Conservation (phyloP, 257 asterid genomes). For the Solanum ahanhuiri region DNA sequence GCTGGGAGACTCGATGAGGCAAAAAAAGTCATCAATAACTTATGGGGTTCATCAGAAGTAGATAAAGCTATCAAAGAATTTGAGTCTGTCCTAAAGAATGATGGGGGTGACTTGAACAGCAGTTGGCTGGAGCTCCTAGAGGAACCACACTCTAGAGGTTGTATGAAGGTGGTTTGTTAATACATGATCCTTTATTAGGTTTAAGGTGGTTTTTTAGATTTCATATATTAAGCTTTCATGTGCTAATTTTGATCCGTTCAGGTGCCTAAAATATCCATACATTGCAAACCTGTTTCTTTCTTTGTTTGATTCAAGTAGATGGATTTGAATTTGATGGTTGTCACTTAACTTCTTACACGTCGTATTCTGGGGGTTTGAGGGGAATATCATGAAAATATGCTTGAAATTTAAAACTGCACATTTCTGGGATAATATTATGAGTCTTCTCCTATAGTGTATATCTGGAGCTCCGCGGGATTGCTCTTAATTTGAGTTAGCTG, state of each 20-base stretch:
- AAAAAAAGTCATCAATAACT: conserved; percentile 38
- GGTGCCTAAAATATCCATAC: neutral
- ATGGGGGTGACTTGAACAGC: conserved; percentile 65
- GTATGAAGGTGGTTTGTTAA: conserved; percentile 38
- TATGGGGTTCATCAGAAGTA: conserved; percentile 69
- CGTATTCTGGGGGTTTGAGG: neutral
- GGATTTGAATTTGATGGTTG: neutral
- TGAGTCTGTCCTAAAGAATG: conserved; percentile 50
- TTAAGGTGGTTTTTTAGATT: neutral
- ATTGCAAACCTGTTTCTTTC: neutral
- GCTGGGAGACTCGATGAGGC: conserved; percentile 69
- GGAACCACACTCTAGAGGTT: conserved; percentile 92
- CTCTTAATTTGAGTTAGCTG: neutral
- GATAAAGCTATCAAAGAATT: conserved; percentile 61
- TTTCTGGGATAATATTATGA: neutral
- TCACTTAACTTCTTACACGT: neutral
- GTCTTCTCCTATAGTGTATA: neutral
- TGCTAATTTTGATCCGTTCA: conserved; percentile 2
- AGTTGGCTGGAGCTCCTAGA: conserved; percentile 71
- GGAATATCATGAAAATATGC: neutral
- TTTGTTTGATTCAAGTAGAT: neutral
- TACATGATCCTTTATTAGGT: conserved; percentile 3
- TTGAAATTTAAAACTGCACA: neutral
- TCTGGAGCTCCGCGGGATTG: neutral
- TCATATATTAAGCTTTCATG: neutral